Evolutionary conservation across 306 rosid species (phyloP), one percentile per base, ranked within the genome.

Genomic region (Coriaria nepalensis): DNA sequence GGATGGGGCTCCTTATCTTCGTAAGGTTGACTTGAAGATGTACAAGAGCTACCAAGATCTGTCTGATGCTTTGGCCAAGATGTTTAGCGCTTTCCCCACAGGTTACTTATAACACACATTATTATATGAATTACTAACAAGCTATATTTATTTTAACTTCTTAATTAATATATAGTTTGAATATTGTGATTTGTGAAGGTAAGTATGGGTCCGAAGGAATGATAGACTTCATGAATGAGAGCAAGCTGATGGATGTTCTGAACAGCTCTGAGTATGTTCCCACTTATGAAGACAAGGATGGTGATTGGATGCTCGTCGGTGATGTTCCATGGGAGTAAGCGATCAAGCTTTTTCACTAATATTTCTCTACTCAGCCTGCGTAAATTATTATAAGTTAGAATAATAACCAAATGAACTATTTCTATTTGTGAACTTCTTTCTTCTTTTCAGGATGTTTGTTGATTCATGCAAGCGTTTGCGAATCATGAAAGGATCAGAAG

Each of bases 221-320:
- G 94, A 92, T 85, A 77, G 96, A 92, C 74, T 92, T 92, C 83
- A 92, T 92, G 96, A 92, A 85, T 57, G 94, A 92, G 68, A 82
- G 94, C 62, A 92, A 92, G 79, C 69, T 92, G 81, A 92, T 92
- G 98, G 96, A 92, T 81, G 93, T 92, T 63, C 87, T 85, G 38
- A 85, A 85, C 78, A 92, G 96, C 49, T 82, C 94, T 72, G 96
- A 92, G 62, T 92, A 92, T 73, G 96, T 92, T 70, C 98, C 98
- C 53, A 75, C 79, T 71, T 92, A 92, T 82, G 94, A 92, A 72
- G 98, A 92, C 74, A 92, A 82, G 93, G 96, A 92, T 64, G 93
- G 98, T 11, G 98, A 92, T 49, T 92, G 98, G 98, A 92, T 92
- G 98, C 94, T 92, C 56, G 98, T 90, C 57, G 98, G 98, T 40